Percentiles rank a stretch among this genome's conserved stretches.
Conservation (phyloP, 2,329 filamentous ascomycete species). For the Macroventuria anomochaeta region DNA sequence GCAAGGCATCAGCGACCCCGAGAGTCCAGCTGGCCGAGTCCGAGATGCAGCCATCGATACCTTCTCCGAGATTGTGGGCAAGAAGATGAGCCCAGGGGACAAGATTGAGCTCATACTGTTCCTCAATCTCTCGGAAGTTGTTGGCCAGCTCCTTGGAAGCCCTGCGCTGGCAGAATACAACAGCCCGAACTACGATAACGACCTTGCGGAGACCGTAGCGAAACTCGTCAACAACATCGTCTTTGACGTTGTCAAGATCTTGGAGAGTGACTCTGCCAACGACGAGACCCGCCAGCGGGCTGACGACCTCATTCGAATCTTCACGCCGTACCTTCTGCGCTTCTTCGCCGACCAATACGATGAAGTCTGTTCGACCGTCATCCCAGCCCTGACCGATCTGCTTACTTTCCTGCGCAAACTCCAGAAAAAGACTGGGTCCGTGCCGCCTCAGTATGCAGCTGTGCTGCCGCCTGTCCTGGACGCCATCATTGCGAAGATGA, state of each 20-base stretch:
- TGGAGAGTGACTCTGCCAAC: conserved; percentile 72
- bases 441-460: conserved; percentile 76
- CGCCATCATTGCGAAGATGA: conserved; percentile 93
- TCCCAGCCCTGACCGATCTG: conserved; percentile 89
- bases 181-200: conserved; percentile 89
- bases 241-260: conserved; percentile 82
- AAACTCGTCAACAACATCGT: conserved; percentile 93
- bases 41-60: conserved; percentile 92
- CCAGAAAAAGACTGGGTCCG: conserved; percentile 64
- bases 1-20: conserved; percentile 64
- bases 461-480: conserved; percentile 90
- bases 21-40: conserved; percentile 71
- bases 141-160: conserved; percentile 83
- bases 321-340: conserved; percentile 84
- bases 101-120: conserved; percentile 95
- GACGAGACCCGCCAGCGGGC: conserved; percentile 74
- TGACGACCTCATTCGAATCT: conserved; percentile 80
- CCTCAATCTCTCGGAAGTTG: conserved; percentile 83
- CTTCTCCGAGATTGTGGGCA: conserved; percentile 92
- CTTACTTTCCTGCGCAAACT: conserved; percentile 88
- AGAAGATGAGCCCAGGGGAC: conserved; percentile 95
- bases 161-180: conserved; percentile 79
- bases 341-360: conserved; percentile 99
- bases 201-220: conserved; percentile 91
- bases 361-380: conserved; percentile 95